Percentiles rank a stretch among this genome's conserved stretches.
These are phyloP conservation scores for Exophiala viscosa DNA, from an alignment of 2,329 filamentous ascomycete genomes.

Conservation along the genomic window DNA sequence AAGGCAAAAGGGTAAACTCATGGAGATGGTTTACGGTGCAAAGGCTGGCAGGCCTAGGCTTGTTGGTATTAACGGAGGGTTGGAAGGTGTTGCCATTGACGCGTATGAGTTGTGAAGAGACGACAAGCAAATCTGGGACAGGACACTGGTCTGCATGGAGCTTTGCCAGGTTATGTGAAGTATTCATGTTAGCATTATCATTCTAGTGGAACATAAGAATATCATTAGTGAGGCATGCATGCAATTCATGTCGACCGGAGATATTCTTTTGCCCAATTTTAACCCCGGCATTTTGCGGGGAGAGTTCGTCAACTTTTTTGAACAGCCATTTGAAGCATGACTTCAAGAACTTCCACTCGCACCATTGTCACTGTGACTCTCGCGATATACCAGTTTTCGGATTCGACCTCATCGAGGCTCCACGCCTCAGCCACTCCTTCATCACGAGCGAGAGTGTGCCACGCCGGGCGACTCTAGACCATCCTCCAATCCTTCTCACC, in stretches of 20 bases:
- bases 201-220: neutral
- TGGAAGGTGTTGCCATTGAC: conserved; percentile 20
- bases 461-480: too few relatives aligned
- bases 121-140: neutral
- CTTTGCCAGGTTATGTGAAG: too few relatives aligned
- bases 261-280: neutral
- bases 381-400: neutral
- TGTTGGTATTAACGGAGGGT: conserved; percentile 14
- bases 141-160: neutral
- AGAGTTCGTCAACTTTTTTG: neutral
- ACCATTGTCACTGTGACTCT: neutral
- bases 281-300: neutral
- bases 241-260: neutral
- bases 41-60: conserved; percentile 17
- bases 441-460: too few relatives aligned
- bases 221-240: too few relatives aligned
- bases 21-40: conserved; percentile 71
- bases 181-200: neutral
- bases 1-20: conserved; percentile 75
- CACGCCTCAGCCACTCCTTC: conserved; percentile 4
- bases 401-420: neutral
- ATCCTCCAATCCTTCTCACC: too few relatives aligned
- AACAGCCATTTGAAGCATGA: neutral
- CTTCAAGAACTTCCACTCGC: neutral
- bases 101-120: conserved; percentile 1